These are phyloP conservation scores for Penicillium cinerascens DNA, from an alignment of 495 filamentous ascomycete genomes.

Conservation along the genomic window DNA sequence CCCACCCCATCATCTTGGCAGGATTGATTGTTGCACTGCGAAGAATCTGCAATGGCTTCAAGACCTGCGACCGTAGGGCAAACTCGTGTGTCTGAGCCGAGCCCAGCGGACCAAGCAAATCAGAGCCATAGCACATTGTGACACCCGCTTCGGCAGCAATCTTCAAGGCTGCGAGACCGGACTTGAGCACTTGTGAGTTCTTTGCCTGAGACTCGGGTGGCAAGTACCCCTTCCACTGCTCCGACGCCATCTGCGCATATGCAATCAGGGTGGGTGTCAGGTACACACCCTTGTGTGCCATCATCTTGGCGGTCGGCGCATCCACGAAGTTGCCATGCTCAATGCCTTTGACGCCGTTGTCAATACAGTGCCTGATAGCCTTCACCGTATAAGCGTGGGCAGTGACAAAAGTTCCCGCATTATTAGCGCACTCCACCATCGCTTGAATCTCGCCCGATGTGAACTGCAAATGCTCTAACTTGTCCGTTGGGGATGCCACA, in stretches of 20 bases:
- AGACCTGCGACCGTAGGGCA: slow-evolving; percentile 38
- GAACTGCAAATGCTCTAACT: slow-evolving; percentile 49
- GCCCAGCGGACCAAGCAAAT: slow-evolving; percentile 48
- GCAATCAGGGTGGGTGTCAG: slow-evolving; percentile 53
- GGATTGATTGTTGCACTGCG: slow-evolving; percentile 51
- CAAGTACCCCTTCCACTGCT: slow-evolving; percentile 40
- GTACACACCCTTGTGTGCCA: slow-evolving; percentile 43
- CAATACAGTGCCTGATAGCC: slow-evolving; percentile 50
- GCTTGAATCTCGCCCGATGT: slow-evolving; percentile 49
- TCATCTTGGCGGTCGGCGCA: slow-evolving; percentile 43
- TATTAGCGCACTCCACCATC: slow-evolving; percentile 43
- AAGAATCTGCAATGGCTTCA: slow-evolving; percentile 41
- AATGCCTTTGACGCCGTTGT: slow-evolving; percentile 53
- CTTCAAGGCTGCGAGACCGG: slow-evolving; percentile 42
- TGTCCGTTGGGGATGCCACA: slow-evolving; percentile 50
- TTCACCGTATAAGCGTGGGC: slow-evolving; percentile 52
- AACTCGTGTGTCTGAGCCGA: slow-evolving; percentile 50
- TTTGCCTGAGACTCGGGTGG: slow-evolving; percentile 39
- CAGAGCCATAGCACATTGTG: slow-evolving; percentile 53
- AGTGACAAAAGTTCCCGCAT: slow-evolving; percentile 51
- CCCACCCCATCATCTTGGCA: slow-evolving; percentile 43
- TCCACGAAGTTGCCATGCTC: slow-evolving; percentile 57
- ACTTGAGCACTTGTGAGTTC: slow-evolving; percentile 43
- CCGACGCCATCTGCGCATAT: slow-evolving; percentile 46
- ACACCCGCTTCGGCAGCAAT: slow-evolving; percentile 47